Conservation (phyloP, 2,329 filamentous ascomycete species). For the Meredithiella fracta region DNA sequence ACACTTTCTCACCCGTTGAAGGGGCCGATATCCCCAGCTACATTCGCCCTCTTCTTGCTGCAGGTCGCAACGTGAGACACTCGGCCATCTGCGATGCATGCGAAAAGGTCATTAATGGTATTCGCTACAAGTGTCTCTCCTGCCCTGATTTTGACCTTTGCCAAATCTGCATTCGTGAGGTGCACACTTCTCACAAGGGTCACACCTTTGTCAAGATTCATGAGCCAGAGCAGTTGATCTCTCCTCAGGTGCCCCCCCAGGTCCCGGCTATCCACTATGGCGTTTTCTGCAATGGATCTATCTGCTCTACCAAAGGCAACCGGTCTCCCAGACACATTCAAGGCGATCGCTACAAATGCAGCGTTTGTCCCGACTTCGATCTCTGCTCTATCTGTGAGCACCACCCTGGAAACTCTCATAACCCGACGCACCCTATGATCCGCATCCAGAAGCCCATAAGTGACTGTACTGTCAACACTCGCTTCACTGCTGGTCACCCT, state of each 20-base stretch:
- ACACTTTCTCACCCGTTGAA: constrained; percentile 53
- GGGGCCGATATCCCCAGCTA: constrained; percentile 44
- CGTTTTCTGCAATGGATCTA: constrained; percentile 86
- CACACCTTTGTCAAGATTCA: constrained; percentile 87
- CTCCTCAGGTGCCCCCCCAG: background rate
- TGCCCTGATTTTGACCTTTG: constrained; percentile 99
- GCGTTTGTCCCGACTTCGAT: constrained; percentile 85
- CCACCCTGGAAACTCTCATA: constrained; percentile 67
- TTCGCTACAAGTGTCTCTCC: constrained; percentile 90
- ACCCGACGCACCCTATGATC: constrained; percentile 90
- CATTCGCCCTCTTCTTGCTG: constrained; percentile 49
- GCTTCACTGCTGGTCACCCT: constrained; percentile 39
- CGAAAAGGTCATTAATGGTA: constrained; percentile 61
- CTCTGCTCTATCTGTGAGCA: constrained; percentile 93
- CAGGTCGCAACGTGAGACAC: constrained; percentile 69
- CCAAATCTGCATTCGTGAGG: constrained; percentile 49
- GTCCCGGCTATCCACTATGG: constrained; percentile 47
- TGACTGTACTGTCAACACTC: constrained; percentile 57
- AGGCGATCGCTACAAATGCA: constrained; percentile 90
- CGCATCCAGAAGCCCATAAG: constrained; percentile 91
- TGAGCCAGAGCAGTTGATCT: constrained; percentile 37
- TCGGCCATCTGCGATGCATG: constrained; percentile 90
- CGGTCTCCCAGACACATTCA: constrained; percentile 40
- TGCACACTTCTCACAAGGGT: constrained; percentile 49
- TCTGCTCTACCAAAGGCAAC: constrained; percentile 45